These are phyloP conservation scores for Lipomyces mesembrius DNA, from an alignment of 805 yeast species.

Conservation along the genomic window DNA sequence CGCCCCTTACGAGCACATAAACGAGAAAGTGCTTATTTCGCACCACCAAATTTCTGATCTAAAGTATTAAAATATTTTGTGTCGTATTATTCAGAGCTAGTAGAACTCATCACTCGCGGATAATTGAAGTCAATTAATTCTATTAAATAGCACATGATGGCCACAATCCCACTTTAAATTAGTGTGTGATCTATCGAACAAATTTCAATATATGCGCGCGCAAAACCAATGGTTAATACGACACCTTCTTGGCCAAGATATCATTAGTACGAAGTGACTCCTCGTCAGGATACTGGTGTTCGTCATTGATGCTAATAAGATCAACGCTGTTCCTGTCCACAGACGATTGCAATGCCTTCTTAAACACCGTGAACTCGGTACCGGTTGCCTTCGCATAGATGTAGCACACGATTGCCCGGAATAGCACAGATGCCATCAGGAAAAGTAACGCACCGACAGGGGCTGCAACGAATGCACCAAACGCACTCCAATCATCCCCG, in stretches of 20 bases:
- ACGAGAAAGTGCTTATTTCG: too few relatives aligned
- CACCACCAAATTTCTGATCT: neutral
- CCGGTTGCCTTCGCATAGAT: conserved; percentile 10
- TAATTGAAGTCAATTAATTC: too few relatives aligned
- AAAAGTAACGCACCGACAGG: conserved; percentile 77
- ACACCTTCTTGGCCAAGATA: neutral
- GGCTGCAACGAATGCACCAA: conserved; percentile 92
- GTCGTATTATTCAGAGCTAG: neutral
- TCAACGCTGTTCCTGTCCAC: neutral
- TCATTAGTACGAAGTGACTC: neutral
- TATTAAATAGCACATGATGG: too few relatives aligned
- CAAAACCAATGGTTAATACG: neutral
- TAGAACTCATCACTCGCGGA: neutral
- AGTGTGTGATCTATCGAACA: neutral
- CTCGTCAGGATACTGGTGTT: neutral
- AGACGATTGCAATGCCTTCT: conserved; percentile 5
- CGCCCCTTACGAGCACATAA: neutral
- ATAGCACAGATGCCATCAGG: conserved; percentile 27
- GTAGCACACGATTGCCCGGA: conserved; percentile 18
- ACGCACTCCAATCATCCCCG: conserved; percentile 85
- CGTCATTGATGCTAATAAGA: neutral
- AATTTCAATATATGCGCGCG: neutral
- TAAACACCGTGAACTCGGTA: conserved; percentile 19
- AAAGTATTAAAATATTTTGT: neutral
- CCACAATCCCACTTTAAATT: neutral